Evolutionary conservation across 352 stramenopile genomes (phyloP).

Genomic region (Phytopythium sindhum): DNA sequence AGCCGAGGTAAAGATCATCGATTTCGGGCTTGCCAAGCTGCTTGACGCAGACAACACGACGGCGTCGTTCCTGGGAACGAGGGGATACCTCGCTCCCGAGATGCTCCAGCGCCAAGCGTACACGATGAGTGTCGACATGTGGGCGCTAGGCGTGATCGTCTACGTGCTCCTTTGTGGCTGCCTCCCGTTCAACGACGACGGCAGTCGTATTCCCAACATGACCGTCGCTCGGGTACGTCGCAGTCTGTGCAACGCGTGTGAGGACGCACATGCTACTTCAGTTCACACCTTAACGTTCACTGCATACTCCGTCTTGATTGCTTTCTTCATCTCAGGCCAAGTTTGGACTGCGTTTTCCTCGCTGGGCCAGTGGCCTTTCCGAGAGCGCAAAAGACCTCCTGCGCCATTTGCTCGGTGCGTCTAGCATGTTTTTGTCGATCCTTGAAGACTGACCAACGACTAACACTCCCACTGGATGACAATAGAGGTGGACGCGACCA

Average conservation of each 20-base stretch:
- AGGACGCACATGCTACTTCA: no score
- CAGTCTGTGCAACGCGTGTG: constrained; percentile 10
- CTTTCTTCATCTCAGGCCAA: constrained; percentile 63
- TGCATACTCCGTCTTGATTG: not conserved
- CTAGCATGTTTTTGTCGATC: not conserved
- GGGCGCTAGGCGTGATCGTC: constrained; percentile 97
- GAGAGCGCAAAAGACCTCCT: constrained; percentile 86
- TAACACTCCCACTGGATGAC: constrained; percentile 3
- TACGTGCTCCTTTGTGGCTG: constrained; percentile 97
- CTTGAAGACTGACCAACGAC: not conserved
- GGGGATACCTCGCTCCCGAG: constrained; percentile 97
- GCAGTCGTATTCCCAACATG: constrained; percentile 75
- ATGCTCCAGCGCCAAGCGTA: constrained; percentile 98
- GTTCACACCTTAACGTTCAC: not conserved
- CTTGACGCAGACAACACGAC: constrained; percentile 82
- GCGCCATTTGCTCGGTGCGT: constrained; percentile 65
- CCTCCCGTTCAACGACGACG: constrained; percentile 98
- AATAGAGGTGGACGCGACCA: constrained; percentile 69
- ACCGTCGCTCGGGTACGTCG: constrained; percentile 57
- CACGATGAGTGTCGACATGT: constrained; percentile 96
- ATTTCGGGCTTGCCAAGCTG: constrained; percentile 98
- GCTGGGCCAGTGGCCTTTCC: constrained; percentile 89
- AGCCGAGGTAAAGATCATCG: constrained; percentile 97
- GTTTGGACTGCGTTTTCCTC: constrained; percentile 93
- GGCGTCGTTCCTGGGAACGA: constrained; percentile 78